Base-by-base conservation (phyloP, 202 grass and related monocot species). In the Zoysia matrella region DNA sequence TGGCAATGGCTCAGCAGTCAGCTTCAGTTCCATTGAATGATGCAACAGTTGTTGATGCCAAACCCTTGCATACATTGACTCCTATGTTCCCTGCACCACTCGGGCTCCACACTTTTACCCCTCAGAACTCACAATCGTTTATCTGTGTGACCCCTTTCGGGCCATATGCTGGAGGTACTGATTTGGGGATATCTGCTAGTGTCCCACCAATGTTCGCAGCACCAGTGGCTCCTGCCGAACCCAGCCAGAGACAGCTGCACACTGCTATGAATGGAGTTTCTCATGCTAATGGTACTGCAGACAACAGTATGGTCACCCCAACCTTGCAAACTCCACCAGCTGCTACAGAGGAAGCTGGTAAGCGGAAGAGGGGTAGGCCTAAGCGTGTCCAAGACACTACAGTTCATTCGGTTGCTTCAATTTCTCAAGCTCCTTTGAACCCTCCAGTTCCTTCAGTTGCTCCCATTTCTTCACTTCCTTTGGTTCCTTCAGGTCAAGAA, bases 61-160 rank as follows among this genome's bases (percentile, higher is more conserved):
- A 97, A 83, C 94, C 94, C 49, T 85, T 97, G 80, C 83, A 90
- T 74, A 91, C 88, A 71, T 86, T 97, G 80, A 86, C 92, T 71
- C 94, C 94, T 41, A 97, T 97, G 94, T 94, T 94, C 71, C 94
- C 94, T 65, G 90, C 92, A 1, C 75, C 92, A 41, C 88, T 92
- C 9, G 92, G 94, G 51, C 70, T 92, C 40, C 85, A 91, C 86
- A 92, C 90, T 60, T 97, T 85, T 79, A 85, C 83, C 68, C 86
- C 84, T 79, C 86, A 89, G 70, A 88, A 89, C 74, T 86, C 83
- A 54, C 78, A 90, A 69, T 91, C 90, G 6, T 85, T 92, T 91
- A 75, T 94, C 45, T 94, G 92, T 87, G 78, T 97, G 18, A 88
- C 90, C 47, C 92, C 92, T 0, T 89, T 92, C 81, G 92, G 90